Evolutionary conservation across 805 yeast species (phyloP), one percentile per base, ranked within the genome.

Genomic region (Clavispora carvajalis): DNA sequence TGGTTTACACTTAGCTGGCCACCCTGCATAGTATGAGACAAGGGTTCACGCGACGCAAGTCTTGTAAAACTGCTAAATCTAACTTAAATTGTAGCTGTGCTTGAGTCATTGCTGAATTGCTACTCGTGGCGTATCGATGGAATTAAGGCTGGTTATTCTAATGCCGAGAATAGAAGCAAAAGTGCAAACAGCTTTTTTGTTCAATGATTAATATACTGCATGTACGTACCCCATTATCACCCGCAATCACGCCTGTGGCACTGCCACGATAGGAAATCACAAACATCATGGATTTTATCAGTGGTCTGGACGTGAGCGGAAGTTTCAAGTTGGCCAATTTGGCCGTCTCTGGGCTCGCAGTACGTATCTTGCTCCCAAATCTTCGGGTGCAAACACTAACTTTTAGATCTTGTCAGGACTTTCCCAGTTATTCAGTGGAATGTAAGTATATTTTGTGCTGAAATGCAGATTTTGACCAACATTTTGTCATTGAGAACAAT

Each of bases 301-400:
- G 59, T 37, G 73, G 72, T 3, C 62, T 60, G 40, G 78, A 75
- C 47, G 61, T 68, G 37, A 59, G 65, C 37, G 67, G 69, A 7
- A 69, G 64, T 15, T 78, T 77, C 57, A 74, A 66, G 43, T 67
- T 66, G 10, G 70, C 74, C 44, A 82, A 82, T 54, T 51, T 82
- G 36, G 52, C 69, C 1, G 80, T 82, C 22, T 82, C 84, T 3
- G 69, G 67, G 1, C 49, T 79, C 30, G 51, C 80, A 2, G 81
- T 79, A 64, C 34, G 80, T 64, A 44, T n/a, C 36, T 25, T 11
- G 4, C 4, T 4, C 16, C 9, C 5, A n/a, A n/a, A 9, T 23
- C 16, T 2, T 22, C 16, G n/a, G n/a, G n/a, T n/a, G n/a, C n/a
- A 7, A 16, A 1, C 23, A 2, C 26, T 22, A 38, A 52, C 56